These are phyloP conservation scores for Agrocybe pediades DNA, from an alignment of 768 basidiomycete species.

Conservation along the genomic window DNA sequence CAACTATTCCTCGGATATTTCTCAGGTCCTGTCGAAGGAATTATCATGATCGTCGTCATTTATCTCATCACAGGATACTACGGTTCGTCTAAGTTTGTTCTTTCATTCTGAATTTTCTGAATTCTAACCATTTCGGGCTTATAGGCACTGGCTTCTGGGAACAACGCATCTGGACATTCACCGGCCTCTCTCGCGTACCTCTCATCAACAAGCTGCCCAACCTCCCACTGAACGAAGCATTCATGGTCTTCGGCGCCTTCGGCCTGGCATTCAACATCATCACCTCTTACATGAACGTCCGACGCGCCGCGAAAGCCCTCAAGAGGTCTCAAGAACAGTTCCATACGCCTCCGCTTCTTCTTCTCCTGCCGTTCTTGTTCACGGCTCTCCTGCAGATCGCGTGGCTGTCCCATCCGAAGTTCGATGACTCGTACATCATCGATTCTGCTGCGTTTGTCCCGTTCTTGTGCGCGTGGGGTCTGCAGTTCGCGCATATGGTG, in stretches of 20 bases:
- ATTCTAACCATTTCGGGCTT: neutral
- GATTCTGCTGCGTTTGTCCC: conserved; percentile 80
- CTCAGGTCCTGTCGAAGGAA: conserved; percentile 96
- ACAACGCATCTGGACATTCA: conserved; percentile 60
- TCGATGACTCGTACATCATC: conserved; percentile 66
- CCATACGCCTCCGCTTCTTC: conserved; percentile 60
- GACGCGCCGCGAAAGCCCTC: conserved; percentile 42
- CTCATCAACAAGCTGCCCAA: conserved; percentile 58
- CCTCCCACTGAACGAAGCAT: conserved; percentile 78
- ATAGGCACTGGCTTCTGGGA: conserved; percentile 85
- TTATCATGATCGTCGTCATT: conserved; percentile 79
- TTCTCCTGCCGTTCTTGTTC: conserved; percentile 78
- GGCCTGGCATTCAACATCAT: conserved; percentile 81
- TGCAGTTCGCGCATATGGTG: conserved; percentile 88
- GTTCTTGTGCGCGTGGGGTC: conserved; percentile 91
- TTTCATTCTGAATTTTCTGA: neutral
- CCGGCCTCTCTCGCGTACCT: conserved; percentile 53
- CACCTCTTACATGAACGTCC: conserved; percentile 79
- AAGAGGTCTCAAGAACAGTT: conserved; percentile 25
- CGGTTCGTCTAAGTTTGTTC: conserved; percentile 52
- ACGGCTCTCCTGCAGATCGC: conserved; percentile 71
- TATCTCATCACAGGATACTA: conserved; percentile 78
- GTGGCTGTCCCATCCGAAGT: conserved; percentile 78
- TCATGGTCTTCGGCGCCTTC: conserved; percentile 80
- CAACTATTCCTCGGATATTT: conserved; percentile 90